phyloP scores from a whole-genome alignment of 768 basidiomycete species.

The Sporobolomyces phaffii region DNA sequence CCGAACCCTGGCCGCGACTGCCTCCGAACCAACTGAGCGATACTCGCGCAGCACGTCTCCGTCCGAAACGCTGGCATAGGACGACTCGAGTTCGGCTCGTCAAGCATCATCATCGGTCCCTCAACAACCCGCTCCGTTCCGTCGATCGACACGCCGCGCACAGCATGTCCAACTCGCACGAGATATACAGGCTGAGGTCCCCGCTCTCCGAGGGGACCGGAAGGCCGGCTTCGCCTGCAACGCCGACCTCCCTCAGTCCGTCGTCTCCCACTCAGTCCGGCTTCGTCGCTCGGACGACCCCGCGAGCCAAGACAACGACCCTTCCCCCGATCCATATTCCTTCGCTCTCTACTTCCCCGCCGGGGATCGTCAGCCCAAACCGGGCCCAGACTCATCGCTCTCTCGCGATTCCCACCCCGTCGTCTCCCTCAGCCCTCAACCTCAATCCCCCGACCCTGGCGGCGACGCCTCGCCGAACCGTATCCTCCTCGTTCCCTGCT shows the following conservation, averaged over 20 bases:
- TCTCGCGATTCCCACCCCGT: background rate
- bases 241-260: slow-evolving; percentile 58
- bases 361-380: background rate
- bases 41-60: no score
- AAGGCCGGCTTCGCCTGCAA: slow-evolving; percentile 43
- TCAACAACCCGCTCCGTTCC: background rate
- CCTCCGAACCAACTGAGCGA: no score
- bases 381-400: slow-evolving; percentile 9
- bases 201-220: slow-evolving; percentile 1
- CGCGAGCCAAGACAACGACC: background rate
- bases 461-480: background rate
- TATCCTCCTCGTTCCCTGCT: background rate
- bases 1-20: no score
- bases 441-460: no score
- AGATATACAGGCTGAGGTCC: background rate
- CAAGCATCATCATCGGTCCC: background rate
- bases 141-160: background rate
- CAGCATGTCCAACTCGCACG: background rate
- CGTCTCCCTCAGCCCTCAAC: background rate
- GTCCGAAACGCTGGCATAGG: no score
- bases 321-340: slow-evolving; percentile 5
- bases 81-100: no score
- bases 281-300: background rate
- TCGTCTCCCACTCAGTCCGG: slow-evolving; percentile 39
- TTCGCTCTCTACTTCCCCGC: background rate